These are phyloP conservation scores for Picea sitchensis DNA, from an alignment of 75 land plant genomes.

Conservation along the genomic window DNA sequence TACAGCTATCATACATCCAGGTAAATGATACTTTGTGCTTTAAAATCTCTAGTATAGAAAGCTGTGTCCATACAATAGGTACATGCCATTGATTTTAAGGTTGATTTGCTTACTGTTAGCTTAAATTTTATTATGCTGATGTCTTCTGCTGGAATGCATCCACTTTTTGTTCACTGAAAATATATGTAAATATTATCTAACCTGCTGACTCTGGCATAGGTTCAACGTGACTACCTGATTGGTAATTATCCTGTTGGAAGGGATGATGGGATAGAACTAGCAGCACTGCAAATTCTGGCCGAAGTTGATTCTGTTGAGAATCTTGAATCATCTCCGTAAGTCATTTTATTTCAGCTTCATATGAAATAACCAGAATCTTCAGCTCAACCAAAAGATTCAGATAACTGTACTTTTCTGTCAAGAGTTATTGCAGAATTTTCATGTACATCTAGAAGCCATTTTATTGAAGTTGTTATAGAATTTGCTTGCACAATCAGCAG, in stretches of 20 bases:
- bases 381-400: background rate
- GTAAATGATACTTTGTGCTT: background rate
- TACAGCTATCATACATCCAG: slow-evolving; percentile 26
- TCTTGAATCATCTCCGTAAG: slow-evolving; percentile 13
- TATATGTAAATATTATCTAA: background rate
- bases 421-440: background rate
- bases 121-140: background rate
- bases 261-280: slow-evolving; percentile 33
- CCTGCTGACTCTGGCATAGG: slow-evolving; percentile 2
- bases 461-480: background rate
- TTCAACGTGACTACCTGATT: slow-evolving; percentile 30
- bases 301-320: slow-evolving; percentile 14
- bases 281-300: slow-evolving; percentile 29
- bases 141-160: slow-evolving; percentile 3
- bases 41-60: background rate
- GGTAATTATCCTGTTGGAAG: slow-evolving; percentile 38
- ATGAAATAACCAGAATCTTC: background rate
- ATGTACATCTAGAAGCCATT: background rate
- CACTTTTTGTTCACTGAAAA: background rate
- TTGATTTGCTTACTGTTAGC: too few relatives aligned
- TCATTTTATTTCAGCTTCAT: background rate
- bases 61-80: too few relatives aligned
- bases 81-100: too few relatives aligned
- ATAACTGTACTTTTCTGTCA: background rate
- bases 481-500: background rate